Percentiles rank a stretch among this genome's conserved stretches.
These are phyloP conservation scores for Pythium guiyangense DNA, from an alignment of 352 stramenopile species.

Conservation along the genomic window DNA sequence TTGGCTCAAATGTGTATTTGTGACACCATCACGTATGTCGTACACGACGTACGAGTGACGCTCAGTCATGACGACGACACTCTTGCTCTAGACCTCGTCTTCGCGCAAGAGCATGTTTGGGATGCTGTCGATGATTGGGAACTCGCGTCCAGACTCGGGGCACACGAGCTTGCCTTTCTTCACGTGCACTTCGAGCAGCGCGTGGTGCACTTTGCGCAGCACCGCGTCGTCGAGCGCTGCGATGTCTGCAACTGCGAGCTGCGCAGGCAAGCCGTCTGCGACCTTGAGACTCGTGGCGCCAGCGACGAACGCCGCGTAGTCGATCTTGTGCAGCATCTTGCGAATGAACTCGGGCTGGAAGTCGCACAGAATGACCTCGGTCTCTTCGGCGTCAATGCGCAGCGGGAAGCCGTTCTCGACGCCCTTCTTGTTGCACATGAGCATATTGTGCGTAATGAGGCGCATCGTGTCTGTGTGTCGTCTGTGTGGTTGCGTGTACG, in stretches of 20 bases:
- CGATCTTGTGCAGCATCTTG: constrained; percentile 89
- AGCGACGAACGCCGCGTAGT: constrained; percentile 84
- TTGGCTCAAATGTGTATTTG: no score
- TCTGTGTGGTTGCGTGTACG: neutral
- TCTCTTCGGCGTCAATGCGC: constrained; percentile 72
- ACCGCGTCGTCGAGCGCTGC: constrained; percentile 48
- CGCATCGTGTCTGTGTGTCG: constrained; percentile 66
- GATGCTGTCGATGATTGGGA: constrained; percentile 96
- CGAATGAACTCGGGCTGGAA: constrained; percentile 82
- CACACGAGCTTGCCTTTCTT: constrained; percentile 95
- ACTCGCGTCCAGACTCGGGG: constrained; percentile 94
- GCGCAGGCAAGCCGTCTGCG: constrained; percentile 61
- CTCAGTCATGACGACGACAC: no score
- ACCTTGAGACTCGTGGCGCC: constrained; percentile 72
- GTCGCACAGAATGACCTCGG: constrained; percentile 80
- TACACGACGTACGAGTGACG: no score
- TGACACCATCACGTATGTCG: no score
- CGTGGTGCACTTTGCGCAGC: constrained; percentile 86
- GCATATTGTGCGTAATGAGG: constrained; percentile 94
- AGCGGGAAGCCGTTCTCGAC: constrained; percentile 92
- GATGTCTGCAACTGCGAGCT: constrained; percentile 18
- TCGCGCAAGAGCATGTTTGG: constrained; percentile 96
- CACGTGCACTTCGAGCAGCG: constrained; percentile 93
- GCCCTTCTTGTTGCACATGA: constrained; percentile 93
- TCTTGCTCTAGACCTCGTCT: constrained; percentile 75